These are phyloP conservation scores for Phaseolus coccineus DNA, from an alignment of 331 rosid species.

Conservation along the genomic window DNA sequence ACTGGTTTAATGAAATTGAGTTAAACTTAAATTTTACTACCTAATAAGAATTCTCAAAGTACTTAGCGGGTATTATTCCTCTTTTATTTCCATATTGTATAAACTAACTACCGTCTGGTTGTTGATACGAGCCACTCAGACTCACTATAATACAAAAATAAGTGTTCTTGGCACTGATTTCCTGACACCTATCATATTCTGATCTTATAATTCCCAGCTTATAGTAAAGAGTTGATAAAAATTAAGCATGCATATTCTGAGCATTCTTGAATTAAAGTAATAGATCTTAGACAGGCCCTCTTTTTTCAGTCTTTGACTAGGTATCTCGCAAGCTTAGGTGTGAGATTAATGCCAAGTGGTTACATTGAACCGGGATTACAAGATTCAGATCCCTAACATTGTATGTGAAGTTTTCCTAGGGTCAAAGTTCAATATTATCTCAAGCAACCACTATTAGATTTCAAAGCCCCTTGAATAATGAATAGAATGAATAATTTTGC, in stretches of 20 bases:
- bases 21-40: no score
- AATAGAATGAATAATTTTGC: conserved; percentile 23
- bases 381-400: background rate
- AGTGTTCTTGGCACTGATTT: no score
- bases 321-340: background rate
- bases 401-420: background rate
- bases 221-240: no score
- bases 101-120: no score
- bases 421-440: background rate
- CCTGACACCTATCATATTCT: background rate
- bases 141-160: no score
- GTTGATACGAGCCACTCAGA: no score
- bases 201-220: conserved; percentile 18
- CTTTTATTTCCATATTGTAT: no score
- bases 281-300: background rate
- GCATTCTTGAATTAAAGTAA: conserved; percentile 19
- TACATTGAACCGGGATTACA: background rate
- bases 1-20: no score
- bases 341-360: background rate
- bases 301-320: background rate
- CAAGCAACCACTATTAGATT: background rate
- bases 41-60: no score
- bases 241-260: background rate
- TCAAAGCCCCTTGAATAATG: conserved; percentile 5
- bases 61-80: no score